Evolutionary conservation across 2,329 filamentous ascomycete genomes (phyloP), one percentile per base, ranked within the genome.

Genomic region (Pezicula neosporulosa): DNA sequence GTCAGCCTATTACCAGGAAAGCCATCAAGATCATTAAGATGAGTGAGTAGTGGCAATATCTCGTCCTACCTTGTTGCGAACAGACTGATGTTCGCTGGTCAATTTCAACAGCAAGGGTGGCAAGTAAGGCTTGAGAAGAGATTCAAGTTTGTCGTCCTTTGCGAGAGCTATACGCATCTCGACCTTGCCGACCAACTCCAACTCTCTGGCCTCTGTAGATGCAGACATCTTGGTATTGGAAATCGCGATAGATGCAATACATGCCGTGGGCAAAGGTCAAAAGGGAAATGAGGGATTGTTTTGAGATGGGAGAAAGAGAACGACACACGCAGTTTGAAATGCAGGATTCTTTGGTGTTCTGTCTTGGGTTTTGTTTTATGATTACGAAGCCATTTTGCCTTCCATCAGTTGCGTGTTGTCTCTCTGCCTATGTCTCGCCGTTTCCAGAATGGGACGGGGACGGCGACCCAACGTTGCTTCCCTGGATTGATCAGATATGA

Each of bases 31-130:
- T 60, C 56, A 60, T 60, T n/a, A n/a, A n/a, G n/a, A n/a, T n/a
- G n/a, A n/a, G n/a, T n/a, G n/a, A n/a, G 52, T 66, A 63, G 59
- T 33, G 30, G 30, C 9, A 33, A 33, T 10, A 9, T 10, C 30
- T 13, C 9, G 8, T 33, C 30, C 30, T 65, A 85, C 83, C 73
- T 93, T 94, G 61, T 86, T 86, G 61, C 93, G 83, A 27, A 97
- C 94, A 42, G 83, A 78, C 47, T 83, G 78, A 70, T 92, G 83
- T 21, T 90, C 87, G 44, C 92, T 97, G 30, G 80, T 85, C 30
- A 95, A 83, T 67, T 97, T 97, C 52, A 97, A 77, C 3, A 99
- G 79, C 10, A 97, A 72, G 1, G 93, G 87, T 3, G 88, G 75
- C 24, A 99, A 77, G 65, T 93, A 97, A 39, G 81, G 85, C 63